Base-by-base conservation (phyloP, 1,284 basidiomycete genomes). In the Inonotus hispidus region DNA sequence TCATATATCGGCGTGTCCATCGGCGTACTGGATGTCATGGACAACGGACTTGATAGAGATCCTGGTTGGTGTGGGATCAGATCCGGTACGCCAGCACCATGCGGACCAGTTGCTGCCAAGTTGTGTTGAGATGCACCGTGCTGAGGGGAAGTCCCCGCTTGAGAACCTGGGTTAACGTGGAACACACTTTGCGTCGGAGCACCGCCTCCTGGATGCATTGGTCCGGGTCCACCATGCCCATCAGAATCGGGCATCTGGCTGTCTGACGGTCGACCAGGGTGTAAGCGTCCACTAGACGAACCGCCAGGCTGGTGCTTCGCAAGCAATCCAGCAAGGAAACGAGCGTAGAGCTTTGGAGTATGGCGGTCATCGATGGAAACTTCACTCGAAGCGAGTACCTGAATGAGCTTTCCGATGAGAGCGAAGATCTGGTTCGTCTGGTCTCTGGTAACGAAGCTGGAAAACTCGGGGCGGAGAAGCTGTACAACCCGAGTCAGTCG, bases 281-380 rank as follows among this genome's bases (percentile, higher is more conserved):
- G 72, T 38, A 60, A 16, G 1, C 67, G 68, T 13, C 68, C 71
- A 16, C 54, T 62, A 5, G 57, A 37, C 68, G 79, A 78, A 21
- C 85, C 83, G 64, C 88, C 87, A 50, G 81, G 81, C 35, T 85
- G 82, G 70, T 90, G 83, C 63, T 80, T 82, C 32, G 83, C 80
- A 29, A 92, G 75, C 10, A 92, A 74, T 27, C 83, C 78, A 0
- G 85, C 82, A 1, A 92, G 78, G 78, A 92, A 92, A 13, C 88
- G 84, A 5, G 90, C 88, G 69, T 92, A 91, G 38, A 92, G 75
- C 65, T 84, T 87, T 1, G 90, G 90, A 0, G 88, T 91, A 68
- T 92, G 90, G 11, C 86, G 82, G 64, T 91, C 88, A 68, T 92
- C 90, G 61, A 92, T 89, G 13, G 90, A 85, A 53, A 92, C 84